Conservation (phyloP, 805 yeast species). For the Priceomyces fermenticarens region DNA sequence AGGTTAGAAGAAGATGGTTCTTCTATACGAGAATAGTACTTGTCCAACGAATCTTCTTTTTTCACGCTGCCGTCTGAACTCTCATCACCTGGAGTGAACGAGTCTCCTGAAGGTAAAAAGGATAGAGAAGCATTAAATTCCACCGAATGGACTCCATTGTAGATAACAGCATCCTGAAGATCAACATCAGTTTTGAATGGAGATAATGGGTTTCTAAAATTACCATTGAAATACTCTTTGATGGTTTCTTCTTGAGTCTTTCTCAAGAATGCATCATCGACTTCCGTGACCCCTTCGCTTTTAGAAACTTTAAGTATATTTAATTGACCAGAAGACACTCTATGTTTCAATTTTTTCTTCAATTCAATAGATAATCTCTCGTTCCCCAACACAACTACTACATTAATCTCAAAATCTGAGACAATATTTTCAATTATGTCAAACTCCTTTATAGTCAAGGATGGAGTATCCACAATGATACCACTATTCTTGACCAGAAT, state of each 20-base stretch:
- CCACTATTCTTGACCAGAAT: constrained; percentile 47
- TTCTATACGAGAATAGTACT: constrained; percentile 29
- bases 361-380: constrained; percentile 68
- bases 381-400: constrained; percentile 70
- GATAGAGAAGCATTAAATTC: constrained; percentile 35
- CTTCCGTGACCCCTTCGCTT: constrained; percentile 75
- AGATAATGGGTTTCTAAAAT: constrained; percentile 58
- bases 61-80: constrained; percentile 16
- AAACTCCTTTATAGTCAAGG: constrained; percentile 49
- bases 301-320: constrained; percentile 60
- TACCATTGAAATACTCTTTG: constrained; percentile 88
- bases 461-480: constrained; percentile 71
- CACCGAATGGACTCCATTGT: constrained; percentile 50
- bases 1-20: constrained; percentile 53
- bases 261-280: constrained; percentile 66
- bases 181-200: constrained; percentile 84
- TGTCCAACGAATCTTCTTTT: constrained; percentile 28
- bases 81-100: constrained; percentile 33
- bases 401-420: constrained; percentile 55
- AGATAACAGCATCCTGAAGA: constrained; percentile 56
- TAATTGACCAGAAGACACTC: constrained; percentile 28
- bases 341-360: constrained; percentile 45
- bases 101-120: constrained; percentile 43
- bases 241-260: constrained; percentile 73
- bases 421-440: constrained; percentile 55